Evolutionary conservation across 176 grass and related monocot genomes (phyloP), one percentile per base, ranked within the genome.

Genomic region (Carex myosuroides): DNA sequence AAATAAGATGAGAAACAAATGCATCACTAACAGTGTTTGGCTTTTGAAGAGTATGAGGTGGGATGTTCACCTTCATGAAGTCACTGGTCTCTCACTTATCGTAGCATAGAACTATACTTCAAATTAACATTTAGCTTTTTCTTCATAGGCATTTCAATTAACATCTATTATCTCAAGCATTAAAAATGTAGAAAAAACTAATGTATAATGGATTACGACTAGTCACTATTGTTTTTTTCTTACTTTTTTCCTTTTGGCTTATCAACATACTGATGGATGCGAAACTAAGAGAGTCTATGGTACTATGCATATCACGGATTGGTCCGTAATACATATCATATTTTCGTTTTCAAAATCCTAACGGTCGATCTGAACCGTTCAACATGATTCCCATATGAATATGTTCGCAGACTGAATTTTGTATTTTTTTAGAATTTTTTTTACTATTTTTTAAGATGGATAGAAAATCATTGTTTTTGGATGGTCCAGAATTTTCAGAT

Each of bases 41-140:
- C 11, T 73, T 73, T 73, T 52, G n/a, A 50, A 50, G 70, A 12
- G 17, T 71, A 20, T 39, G 17, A 44, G 89, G 86, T 87, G 89
- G 4, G 3, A 14, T 33, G 0, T 70, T 41, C 16, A 41, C 24
- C 64, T 33, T 67, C 37, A 37, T 39, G 14, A 67, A 68, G 32
- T 37, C 4, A 0, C 29, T 18, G 32, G 65, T 69, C 33, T 69
- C 14, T 39, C 39, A 5, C 5, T 37, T 33, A 3, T 2, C 16
- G 14, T 68, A 37, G 32, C 18, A 69, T 18, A 69, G 2, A 12
- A 66, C 12, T 5, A 66, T 66, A 69, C 14, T 69, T 41, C 60
- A 39, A 39, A 39, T 69, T 16, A 33, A 37, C 12, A 6, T 67
- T 29, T 29, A 17, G 46, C 14, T 18, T 3, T 69, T 39, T 50